Conservation (phyloP, 441 rosid genomes). For the Lepidium campestre region DNA sequence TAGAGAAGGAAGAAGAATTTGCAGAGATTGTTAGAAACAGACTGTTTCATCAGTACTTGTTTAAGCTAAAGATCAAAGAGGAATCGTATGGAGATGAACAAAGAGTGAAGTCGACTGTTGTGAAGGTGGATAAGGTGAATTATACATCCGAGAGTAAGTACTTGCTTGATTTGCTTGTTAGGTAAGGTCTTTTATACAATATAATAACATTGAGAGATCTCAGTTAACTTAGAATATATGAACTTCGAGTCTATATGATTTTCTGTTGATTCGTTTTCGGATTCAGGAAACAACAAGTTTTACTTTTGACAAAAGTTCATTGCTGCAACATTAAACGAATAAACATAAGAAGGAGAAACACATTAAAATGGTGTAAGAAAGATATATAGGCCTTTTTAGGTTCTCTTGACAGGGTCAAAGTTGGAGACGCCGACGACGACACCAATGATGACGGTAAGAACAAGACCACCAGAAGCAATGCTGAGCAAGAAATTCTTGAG, state of each 20-base stretch:
- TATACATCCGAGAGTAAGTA: slow-evolving; percentile 55
- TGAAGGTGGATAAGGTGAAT: slow-evolving; percentile 58
- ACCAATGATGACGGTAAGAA: slow-evolving; percentile 52
- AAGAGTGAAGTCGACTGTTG: slow-evolving; percentile 67
- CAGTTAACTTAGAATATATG: not conserved
- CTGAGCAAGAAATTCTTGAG: slow-evolving; percentile 92
- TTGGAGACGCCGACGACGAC: slow-evolving; percentile 71
- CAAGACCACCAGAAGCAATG: slow-evolving; percentile 73
- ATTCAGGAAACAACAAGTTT: not conserved
- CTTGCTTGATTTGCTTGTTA: slow-evolving; percentile 47
- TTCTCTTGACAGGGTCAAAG: slow-evolving; percentile 87
- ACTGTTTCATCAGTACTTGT: slow-evolving; percentile 54
- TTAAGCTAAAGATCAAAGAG: slow-evolving; percentile 84
- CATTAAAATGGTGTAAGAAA: slow-evolving; percentile 7
- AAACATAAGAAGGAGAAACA: slow-evolving; percentile 8
- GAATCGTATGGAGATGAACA: slow-evolving; percentile 76
- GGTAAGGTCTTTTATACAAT: not conserved
- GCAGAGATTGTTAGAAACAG: slow-evolving; percentile 43
- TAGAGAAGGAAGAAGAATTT: slow-evolving; percentile 55
- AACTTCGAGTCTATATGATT: not conserved
- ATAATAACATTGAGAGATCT: not conserved
- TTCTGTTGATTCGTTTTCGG: not conserved
- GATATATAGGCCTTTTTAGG: slow-evolving; percentile 27
- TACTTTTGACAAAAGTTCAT: slow-evolving; percentile 11
- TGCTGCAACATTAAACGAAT: slow-evolving; percentile 27